These are phyloP conservation scores for Melastoma malabathricum DNA, from an alignment of 345 rosid species.

Conservation along the genomic window DNA sequence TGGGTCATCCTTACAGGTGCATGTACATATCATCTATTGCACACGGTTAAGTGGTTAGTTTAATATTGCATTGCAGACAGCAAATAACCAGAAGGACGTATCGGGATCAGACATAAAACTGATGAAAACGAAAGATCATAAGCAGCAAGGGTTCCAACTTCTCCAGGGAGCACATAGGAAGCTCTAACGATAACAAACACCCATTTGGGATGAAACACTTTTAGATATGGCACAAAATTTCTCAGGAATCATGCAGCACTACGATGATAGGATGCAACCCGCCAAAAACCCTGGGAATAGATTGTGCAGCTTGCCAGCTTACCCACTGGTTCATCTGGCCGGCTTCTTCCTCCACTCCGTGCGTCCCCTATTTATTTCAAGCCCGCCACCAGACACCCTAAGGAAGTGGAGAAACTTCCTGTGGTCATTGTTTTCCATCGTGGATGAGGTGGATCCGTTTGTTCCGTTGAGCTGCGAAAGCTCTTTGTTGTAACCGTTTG, in stretches of 20 bases:
- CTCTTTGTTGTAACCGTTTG: conserved; percentile 12
- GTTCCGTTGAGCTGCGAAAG: conserved; percentile 22
- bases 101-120: no score
- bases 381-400: conserved; percentile 58
- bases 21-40: no score
- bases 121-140: no score
- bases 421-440: conserved; percentile 13
- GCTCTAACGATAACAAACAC: no score
- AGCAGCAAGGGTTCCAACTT: no score
- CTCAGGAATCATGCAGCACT: no score
- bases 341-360: conserved; percentile 78
- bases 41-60: no score
- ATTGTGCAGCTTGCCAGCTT: neutral
- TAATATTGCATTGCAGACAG: no score
- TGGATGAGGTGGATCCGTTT: conserved; percentile 43
- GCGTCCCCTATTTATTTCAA: conserved; percentile 76
- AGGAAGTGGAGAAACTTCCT: conserved; percentile 58
- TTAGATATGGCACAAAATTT: neutral
- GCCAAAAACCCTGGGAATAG: neutral
- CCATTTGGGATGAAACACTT: neutral
- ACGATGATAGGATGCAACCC: no score
- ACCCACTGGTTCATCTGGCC: conserved; percentile 15
- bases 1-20: no score
- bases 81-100: no score
- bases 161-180: no score